Evolutionary conservation across 2,329 filamentous ascomycete genomes (phyloP), one percentile per base, ranked within the genome.

Genomic region (Hypoxylon sp.): DNA sequence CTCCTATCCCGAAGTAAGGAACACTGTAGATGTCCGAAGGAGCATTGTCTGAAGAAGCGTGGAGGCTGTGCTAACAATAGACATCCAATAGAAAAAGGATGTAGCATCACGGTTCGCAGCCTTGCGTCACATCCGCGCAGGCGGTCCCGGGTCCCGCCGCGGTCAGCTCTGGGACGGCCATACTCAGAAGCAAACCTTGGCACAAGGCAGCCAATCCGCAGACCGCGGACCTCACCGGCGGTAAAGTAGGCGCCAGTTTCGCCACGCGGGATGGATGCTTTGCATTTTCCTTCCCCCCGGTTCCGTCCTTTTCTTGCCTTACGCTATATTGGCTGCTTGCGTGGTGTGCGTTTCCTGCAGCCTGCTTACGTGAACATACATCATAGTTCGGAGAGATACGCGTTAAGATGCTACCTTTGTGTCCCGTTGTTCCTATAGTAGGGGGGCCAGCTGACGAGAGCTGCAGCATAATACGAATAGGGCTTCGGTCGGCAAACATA

Each of bases 191-290:
- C 32, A n/a, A n/a, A 26, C 24, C 20, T 24, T n/a, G 30, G 33
- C 40, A 56, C 24, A 26, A 58, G 38, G 45, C 51, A 46, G 16
- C 67, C 64, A 69, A 67, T 69, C 44, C 64, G 51, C 20, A 22
- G 50, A 1, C 28, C 53, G 60, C 67, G 67, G 67, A 26, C 54
- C 32, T 64, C 28, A 45, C 67, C 64, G 67, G 67, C 64, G 64
- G 61, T 64, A 52, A 60, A 44, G 50, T 20, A 48, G 48, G 42
- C 46, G 42, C 4, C 20, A 26, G 32, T 53, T 61, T 55, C 30
- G 57, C 65, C 65, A 61, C 57, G 36, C 36, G 36, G 28, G n/a
- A 16, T 14, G 24, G n/a, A n/a, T n/a, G 20, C 24, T 28, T 36
- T 18, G 32, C 32, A 22, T 22, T 26, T 53, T 20, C 11, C 6